These are phyloP conservation scores for Polyporus tsugae DNA, from an alignment of 1,284 basidiomycete genomes.

Conservation along the genomic window DNA sequence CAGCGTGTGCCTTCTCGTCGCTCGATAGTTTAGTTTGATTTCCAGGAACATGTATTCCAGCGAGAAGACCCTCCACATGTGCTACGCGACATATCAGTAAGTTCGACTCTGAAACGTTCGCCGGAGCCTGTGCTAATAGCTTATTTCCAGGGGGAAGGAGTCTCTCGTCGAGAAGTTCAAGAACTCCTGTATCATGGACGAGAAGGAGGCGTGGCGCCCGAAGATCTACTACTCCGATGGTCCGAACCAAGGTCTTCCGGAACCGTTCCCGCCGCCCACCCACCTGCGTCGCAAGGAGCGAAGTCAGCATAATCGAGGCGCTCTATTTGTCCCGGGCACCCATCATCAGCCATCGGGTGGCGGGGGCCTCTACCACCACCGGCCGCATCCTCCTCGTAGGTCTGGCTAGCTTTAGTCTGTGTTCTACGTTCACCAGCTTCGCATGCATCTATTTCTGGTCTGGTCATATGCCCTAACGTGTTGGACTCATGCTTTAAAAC, in stretches of 20 bases:
- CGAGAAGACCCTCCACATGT: slow-evolving; percentile 87
- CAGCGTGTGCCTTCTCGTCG: slow-evolving; percentile 3
- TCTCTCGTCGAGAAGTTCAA: slow-evolving; percentile 88
- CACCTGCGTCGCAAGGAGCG: slow-evolving; percentile 80
- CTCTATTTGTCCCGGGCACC: slow-evolving; percentile 56
- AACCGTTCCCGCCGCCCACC: slow-evolving; percentile 83
- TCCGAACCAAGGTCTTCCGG: slow-evolving; percentile 73
- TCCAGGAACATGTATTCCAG: slow-evolving; percentile 87
- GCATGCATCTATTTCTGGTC: not conserved
- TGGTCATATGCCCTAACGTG: not conserved
- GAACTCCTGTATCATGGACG: slow-evolving; percentile 87
- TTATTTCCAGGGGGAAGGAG: slow-evolving; percentile 75
- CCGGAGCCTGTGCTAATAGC: not conserved
- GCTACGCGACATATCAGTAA: slow-evolving; percentile 87
- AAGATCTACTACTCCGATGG: slow-evolving; percentile 86
- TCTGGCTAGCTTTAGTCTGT: slow-evolving; percentile 8
- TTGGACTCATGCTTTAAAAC: not conserved
- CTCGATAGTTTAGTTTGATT: slow-evolving; percentile 50
- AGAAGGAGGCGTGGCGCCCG: slow-evolving; percentile 80
- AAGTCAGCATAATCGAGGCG: slow-evolving; percentile 76
- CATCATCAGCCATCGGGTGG: slow-evolving; percentile 30
- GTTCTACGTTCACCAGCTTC: not conserved
- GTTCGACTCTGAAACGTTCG: slow-evolving; percentile 37
- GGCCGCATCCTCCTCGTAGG: slow-evolving; percentile 33
- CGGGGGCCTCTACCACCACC: slow-evolving; percentile 34